Base-by-base conservation (phyloP, 2,329 filamentous ascomycete genomes). In the Sodiomyces alkalinus region DNA sequence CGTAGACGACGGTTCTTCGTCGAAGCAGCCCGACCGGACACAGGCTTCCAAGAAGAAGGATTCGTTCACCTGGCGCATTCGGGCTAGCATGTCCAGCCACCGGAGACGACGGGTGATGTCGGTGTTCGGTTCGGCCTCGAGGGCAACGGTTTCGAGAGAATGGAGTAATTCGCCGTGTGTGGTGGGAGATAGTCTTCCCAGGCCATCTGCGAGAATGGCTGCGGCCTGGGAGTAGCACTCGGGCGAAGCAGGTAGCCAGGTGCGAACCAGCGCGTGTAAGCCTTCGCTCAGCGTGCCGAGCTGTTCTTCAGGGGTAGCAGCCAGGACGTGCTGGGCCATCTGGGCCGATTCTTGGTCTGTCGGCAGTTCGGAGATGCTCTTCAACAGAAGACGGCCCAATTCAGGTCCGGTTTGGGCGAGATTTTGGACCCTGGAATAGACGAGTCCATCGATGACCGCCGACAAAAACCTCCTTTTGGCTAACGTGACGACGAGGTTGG, bases 51-150 rank as follows among this genome's bases (percentile, higher is more conserved):
- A 17, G 11, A 44, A 26, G n/a, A 31, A 33, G 4, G 26, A 21
- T 15, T 35, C 30, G 9, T 26, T 21, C 9, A 41, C 32, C 15
- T 17, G 23, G 9, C 39, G 33, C 27, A 38, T 33, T 16, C 38
- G 35, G 10, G 41, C 36, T 19, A 42, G 34, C 19, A 34, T 29
- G n/a, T 30, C 29, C 22, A 37, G 25, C 35, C 36, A 40, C 27
- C 34, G 23, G 7, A 40, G 27, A 16, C 28, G 34, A 25, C 30
- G 22, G 13, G 5, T 7, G 26, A 19, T 19, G 12, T 8, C 12
- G 8, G 19, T 21, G n/a, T n/a, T n/a, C n/a, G n/a, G n/a, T n/a
- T n/a, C n/a, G 21, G n/a, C 17, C 3, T 19, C 10, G 14, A 21
- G n/a, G 11, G 5, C 26, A 9, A 16, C 19, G 19, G 7, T 6